Evolutionary conservation across 2,329 filamentous ascomycete species (phyloP).

Genomic region (Colletotrichum sp.): DNA sequence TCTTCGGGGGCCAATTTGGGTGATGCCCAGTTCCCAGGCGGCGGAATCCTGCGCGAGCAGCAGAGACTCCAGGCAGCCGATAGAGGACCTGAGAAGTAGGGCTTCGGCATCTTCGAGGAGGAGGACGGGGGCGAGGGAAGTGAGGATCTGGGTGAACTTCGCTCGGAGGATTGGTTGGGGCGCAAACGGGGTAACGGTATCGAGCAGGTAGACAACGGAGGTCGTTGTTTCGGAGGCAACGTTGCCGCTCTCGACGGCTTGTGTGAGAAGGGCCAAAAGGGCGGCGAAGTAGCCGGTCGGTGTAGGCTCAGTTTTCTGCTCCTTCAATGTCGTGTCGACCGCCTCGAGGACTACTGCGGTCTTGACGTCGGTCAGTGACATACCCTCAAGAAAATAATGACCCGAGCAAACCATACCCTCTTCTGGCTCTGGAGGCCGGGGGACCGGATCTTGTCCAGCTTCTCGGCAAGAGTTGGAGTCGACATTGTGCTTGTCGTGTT

Average conservation of each 20-base stretch:
- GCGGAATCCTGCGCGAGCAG: conserved; percentile 86
- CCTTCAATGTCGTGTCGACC: conserved; percentile 89
- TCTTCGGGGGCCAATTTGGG: conserved; percentile 83
- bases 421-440: conserved; percentile 96
- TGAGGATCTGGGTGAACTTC: conserved; percentile 94
- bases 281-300: conserved; percentile 95
- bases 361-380: conserved; percentile 45
- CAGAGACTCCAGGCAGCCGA: conserved; percentile 92
- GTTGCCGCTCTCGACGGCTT: conserved; percentile 72
- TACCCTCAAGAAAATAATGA: conserved; percentile 14
- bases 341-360: conserved; percentile 87
- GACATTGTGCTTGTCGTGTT: conserved; percentile 45
- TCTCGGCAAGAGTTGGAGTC: conserved; percentile 74
- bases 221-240: conserved; percentile 83
- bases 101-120: conserved; percentile 84
- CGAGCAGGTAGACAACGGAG: conserved; percentile 93
- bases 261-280: conserved; percentile 84
- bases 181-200: conserved; percentile 85
- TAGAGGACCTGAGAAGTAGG: conserved; percentile 82
- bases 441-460: conserved; percentile 95
- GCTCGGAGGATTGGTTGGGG: conserved; percentile 87
- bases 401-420: conserved; percentile 66
- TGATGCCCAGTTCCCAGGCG: conserved; percentile 86
- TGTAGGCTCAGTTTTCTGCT: conserved; percentile 83
- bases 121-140: conserved; percentile 83